These are phyloP conservation scores for Pseudopyricularia javanii DNA, from an alignment of 2,329 filamentous ascomycete species.

Conservation along the genomic window DNA sequence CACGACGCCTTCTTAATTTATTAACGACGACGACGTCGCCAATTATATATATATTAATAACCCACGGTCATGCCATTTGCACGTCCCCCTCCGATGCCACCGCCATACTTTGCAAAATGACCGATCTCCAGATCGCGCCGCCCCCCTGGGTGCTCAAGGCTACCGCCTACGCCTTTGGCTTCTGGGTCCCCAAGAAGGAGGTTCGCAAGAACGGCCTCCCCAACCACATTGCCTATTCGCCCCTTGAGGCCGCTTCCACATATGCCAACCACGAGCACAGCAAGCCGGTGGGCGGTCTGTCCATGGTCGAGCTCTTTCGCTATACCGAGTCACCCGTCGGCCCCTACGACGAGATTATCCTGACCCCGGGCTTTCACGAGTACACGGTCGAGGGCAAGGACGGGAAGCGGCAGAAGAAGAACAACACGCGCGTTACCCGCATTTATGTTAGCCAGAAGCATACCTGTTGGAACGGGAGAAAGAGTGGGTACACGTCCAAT, in stretches of 20 bases:
- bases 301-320: slow-evolving; percentile 36
- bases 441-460: slow-evolving; percentile 41
- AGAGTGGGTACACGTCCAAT: slow-evolving; percentile 21
- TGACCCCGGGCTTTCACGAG: slow-evolving; percentile 32
- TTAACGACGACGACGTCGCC: background rate
- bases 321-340: slow-evolving; percentile 38
- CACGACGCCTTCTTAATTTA: background rate
- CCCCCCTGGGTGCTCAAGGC: slow-evolving; percentile 32
- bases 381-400: slow-evolving; percentile 22
- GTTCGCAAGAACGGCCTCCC: slow-evolving; percentile 17
- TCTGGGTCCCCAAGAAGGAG: slow-evolving; percentile 19
- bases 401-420: slow-evolving; percentile 17
- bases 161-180: slow-evolving; percentile 29
- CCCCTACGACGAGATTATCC: slow-evolving; percentile 38
- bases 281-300: slow-evolving; percentile 28
- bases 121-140: slow-evolving; percentile 8
- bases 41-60: background rate
- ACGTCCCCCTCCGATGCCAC: background rate
- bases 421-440: slow-evolving; percentile 31
- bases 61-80: background rate
- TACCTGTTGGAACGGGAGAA: slow-evolving; percentile 39
- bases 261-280: slow-evolving; percentile 22
- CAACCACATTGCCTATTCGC: slow-evolving; percentile 27
- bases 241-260: slow-evolving; percentile 28
- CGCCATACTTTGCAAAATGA: background rate